Evolutionary conservation across 352 stramenopile genomes (phyloP), one percentile per base, ranked within the genome.

Genomic region (Phytopythium vexans): DNA sequence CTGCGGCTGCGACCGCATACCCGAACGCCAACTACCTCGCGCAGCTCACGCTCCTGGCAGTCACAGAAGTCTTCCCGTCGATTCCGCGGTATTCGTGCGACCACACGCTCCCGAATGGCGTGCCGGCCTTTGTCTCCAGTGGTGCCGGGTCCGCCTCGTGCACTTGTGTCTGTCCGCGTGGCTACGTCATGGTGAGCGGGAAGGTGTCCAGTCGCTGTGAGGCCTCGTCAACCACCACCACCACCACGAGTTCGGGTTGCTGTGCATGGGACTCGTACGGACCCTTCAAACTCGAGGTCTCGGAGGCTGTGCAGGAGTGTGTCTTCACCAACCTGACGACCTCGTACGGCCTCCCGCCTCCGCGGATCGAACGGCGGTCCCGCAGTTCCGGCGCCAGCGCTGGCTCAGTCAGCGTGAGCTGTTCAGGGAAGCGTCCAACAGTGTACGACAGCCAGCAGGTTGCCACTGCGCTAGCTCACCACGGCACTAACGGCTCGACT

Each of bases 1-100:
- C 32, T 10, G 3, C 41, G 60, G 54, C 53, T 56, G 42, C 41
- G 33, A 51, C 12, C 1, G 40, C 45, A n/a, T 82, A 64, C 46
- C 52, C 67, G n/a, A 69, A 78, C 36, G 74, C 57, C 42, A 59
- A 82, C 46, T 38, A 71, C 35, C 49, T 88, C 7, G 12, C 46
- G 6, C 53, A 82, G 9, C 40, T 39, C 0, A 60, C 72, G 2
- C 72, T 86, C 31, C 47, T 89, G 38, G 70, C 66, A 10, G 82
- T 77, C 44, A 9, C 77, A 1, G 56, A 83, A 41, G 39, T 49
- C 7, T 46, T 69, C 14, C 63, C 63, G n/a, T 36, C 52, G 7
- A 74, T 64, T 0, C 54, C 84, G 33, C 87, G 79, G 56, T 87
- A 75, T 15, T 88, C 54, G 42, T 90, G 77, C 49, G 41, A 57